Percentiles rank a stretch among this genome's conserved stretches.
Conservation (phyloP, 345 rosid species). For the Hibiscus tridactylites region DNA sequence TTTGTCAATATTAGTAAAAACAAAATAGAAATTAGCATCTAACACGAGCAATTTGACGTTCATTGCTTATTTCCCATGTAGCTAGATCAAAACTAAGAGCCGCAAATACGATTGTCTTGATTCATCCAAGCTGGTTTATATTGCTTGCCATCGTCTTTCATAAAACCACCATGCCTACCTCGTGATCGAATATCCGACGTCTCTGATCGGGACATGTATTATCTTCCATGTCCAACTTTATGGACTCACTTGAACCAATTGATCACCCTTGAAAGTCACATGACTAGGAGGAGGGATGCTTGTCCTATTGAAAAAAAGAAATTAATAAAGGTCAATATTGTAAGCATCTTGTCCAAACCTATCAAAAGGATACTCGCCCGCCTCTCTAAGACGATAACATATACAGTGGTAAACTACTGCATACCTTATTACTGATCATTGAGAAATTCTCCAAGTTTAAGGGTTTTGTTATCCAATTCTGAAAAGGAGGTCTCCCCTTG, state of each 20-base stretch:
- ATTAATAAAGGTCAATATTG: neutral
- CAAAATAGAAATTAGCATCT: too few relatives aligned
- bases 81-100: too few relatives aligned
- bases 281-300: neutral
- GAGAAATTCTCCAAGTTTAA: slow-evolving; percentile 36
- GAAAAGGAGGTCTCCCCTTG: slow-evolving; percentile 34
- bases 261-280: neutral
- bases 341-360: neutral
- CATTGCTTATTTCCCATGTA: too few relatives aligned
- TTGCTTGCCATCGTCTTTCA: too few relatives aligned
- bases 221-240: neutral
- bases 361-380: too few relatives aligned
- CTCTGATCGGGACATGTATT: neutral
- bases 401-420: neutral
- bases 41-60: too few relatives aligned
- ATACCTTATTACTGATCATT: slow-evolving; percentile 11
- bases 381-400: neutral
- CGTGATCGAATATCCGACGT: neutral
- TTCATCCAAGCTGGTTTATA: too few relatives aligned
- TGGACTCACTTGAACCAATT: neutral
- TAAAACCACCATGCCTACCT: too few relatives aligned
- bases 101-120: too few relatives aligned
- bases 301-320: neutral
- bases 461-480: slow-evolving; percentile 43
- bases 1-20: too few relatives aligned